Evolutionary conservation across 2,329 filamentous ascomycete genomes (phyloP), one percentile per base, ranked within the genome.

Genomic region (Colletotrichum navitas): DNA sequence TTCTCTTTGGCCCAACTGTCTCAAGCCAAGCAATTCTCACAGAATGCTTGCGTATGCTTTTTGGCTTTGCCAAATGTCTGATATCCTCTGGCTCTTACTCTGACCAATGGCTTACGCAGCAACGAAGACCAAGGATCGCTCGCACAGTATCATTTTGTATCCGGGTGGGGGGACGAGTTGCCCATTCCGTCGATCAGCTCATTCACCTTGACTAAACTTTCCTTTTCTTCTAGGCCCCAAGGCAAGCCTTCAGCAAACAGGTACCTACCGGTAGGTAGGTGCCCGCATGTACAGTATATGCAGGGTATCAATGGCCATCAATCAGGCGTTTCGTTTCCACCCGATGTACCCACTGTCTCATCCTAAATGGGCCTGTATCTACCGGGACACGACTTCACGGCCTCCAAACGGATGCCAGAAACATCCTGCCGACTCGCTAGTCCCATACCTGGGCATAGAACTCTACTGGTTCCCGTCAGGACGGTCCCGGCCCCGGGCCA

Each of bases 31-130:
- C 52, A 68, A 39, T 39, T 29, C 55, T 49, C 51, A 24, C 47
- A 52, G 65, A 58, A 71, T 71, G 68, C 58, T 71, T 71, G 64
- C 68, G 68, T 68, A 71, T n/a, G 49, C 68, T 36, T 55, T 54
- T 52, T 55, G 21, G 51, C 26, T 49, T 36, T 51, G n/a, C 45
- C 60, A 49, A 36, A 39, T 58, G 45, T 71, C 64, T 58, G 64
- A 59, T 41, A 43, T 36, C 26, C 47, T 59, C n/a, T 63, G 52
- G 58, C 58, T 54, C 16, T 6, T 34, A 12, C 29, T 68, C 58
- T 68, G 64, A 71, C 64, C 52, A 68, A 71, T 8, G 64, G 64
- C 63, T 71, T 71, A 71, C 52, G 64, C 43, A 45, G 56, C 58
- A 71, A 52, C 51, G 63, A 26, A 68, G 41, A 59, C 52, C 52